Evolutionary conservation across 1,139 yeast species (phyloP), one percentile per base, ranked within the genome.

Genomic region (Candida tunisiensis): DNA sequence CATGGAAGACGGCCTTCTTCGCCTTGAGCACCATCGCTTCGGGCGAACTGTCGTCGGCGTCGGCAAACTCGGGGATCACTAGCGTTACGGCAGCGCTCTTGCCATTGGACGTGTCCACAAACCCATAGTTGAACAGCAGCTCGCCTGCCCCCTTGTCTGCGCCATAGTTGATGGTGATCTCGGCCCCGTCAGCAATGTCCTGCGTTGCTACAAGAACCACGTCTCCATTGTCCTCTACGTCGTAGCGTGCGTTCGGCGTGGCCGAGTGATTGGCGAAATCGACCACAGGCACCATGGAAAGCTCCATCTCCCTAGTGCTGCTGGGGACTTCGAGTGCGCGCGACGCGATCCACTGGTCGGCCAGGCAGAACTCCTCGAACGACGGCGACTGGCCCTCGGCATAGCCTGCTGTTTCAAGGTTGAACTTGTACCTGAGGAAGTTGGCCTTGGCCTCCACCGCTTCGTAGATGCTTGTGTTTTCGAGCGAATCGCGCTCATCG

Each of bases 121-220:
- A 56, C 6, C 62, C 62, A 25, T 57, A 56, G 18, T 48, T 53
- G 39, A 54, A 55, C 29, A 55, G 37, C 32, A 51, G 42, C 38
- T 55, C 62, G 1, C 46, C 50, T 3, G 52, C 40, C 5, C 53
- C 49, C 33, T 47, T 48, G 8, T 38, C 45, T 4, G 42, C 41
- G 11, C 62, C 61, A 27, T 56, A 56, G 32, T 49, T 42, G 29
- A 56, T 47, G 11, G 39, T 34, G n/a, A 56, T 36, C 30, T 56
- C 55, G 6, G 37, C 39, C 25, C 35, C 40, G 5, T 19, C 23
- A 16, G 24, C 16, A 14, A 33, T 26, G 6, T 17, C 25, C 6
- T 27, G 24, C 17, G 27, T 27, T 11, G 34, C 29, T 1, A 44
- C 27, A 12, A 50, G 34, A 3, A 39, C 33, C 19, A 48, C 42